Base-by-base conservation (phyloP, 371 early-diverging fungal species). In the Quaeritorhiza haematococci region DNA sequence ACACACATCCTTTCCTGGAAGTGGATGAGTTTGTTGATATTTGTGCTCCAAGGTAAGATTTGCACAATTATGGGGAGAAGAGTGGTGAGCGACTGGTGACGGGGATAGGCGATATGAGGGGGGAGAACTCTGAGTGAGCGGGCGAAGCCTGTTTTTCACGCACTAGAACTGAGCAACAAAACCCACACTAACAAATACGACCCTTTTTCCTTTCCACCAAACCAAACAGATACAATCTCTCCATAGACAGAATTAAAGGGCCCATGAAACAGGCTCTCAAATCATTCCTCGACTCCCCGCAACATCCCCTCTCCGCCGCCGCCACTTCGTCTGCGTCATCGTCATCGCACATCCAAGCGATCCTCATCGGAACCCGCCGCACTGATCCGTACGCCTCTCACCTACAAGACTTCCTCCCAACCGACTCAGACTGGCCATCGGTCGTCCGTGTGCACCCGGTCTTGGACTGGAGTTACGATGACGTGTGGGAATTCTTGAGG, bases 381-480 rank as follows among this genome's bases (percentile, higher is more conserved):
- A 92, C 87, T 30, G 98, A 97, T 69, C 98, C 98, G 7, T 86
- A 87, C 72, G 88, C 88, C 58, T 80, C 87, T 86, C 10, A 47
- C 15, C 64, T 91, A 66, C 68, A 75, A 19, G 71, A 79, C 29
- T 92, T 94, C 67, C 76, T 80, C 47, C 78, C 81, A 28, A 92
- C 93, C 10, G 93, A 94, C 72, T 69, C 78, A 30, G 93, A 84
- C 55, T 97, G 98, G 96, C 96, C 98, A 32, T 66, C 73, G 28
- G 83, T 93, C 59, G 90, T 94, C 87, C 85, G 98, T 13, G 84
- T 95, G 1, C 89, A 93, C 56, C 96, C 98, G 4, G 85, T 97
- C 24, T 69, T 97, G 26, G 88, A 94, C 68, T 95, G 94, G 96
- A 62, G 75, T 28, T 96, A 91, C 62, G 77, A 78, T 32, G 84